Evolutionary conservation across 2,329 filamentous ascomycete species (phyloP).

Genomic region (Aspergillus fumigatiaffinis): DNA sequence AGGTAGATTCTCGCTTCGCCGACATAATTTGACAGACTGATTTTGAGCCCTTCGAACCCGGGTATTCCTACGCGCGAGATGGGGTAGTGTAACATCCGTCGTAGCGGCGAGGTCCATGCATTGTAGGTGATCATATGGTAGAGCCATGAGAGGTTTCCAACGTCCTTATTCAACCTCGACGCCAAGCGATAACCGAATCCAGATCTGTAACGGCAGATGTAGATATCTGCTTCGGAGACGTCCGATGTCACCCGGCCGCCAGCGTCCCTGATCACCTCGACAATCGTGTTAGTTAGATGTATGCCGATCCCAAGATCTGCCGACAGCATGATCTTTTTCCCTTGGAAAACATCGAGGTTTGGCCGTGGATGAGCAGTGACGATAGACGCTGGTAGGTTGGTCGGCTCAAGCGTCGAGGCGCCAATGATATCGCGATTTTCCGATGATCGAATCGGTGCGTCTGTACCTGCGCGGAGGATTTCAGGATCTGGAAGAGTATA

Average conservation of each 20-base stretch:
- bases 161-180: slow-evolving; percentile 71
- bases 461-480: slow-evolving; percentile 60
- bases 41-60: slow-evolving; percentile 70
- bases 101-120: slow-evolving; percentile 79
- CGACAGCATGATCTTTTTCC: slow-evolving; percentile 73
- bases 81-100: slow-evolving; percentile 85
- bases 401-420: slow-evolving; percentile 56
- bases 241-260: slow-evolving; percentile 65
- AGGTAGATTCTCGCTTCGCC: slow-evolving; percentile 91
- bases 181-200: slow-evolving; percentile 74
- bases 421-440: slow-evolving; percentile 62
- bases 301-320: slow-evolving; percentile 67
- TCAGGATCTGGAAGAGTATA: slow-evolving; percentile 85
- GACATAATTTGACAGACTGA: slow-evolving; percentile 94
- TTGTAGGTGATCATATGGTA: slow-evolving; percentile 88
- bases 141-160: slow-evolving; percentile 91
- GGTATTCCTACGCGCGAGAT: slow-evolving; percentile 71
- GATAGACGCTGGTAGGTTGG: slow-evolving; percentile 31
- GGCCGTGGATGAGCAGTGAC: slow-evolving; percentile 35
- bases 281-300: slow-evolving; percentile 64
- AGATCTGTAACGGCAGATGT: slow-evolving; percentile 82
- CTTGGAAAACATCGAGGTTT: slow-evolving; percentile 69
- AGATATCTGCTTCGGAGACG: slow-evolving; percentile 71
- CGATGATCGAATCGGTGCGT: slow-evolving; percentile 55
- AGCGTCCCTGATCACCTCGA: slow-evolving; percentile 65